These are phyloP conservation scores for Chaetomiaceae sp. DNA, from an alignment of 2,329 filamentous ascomycete genomes.

Conservation along the genomic window DNA sequence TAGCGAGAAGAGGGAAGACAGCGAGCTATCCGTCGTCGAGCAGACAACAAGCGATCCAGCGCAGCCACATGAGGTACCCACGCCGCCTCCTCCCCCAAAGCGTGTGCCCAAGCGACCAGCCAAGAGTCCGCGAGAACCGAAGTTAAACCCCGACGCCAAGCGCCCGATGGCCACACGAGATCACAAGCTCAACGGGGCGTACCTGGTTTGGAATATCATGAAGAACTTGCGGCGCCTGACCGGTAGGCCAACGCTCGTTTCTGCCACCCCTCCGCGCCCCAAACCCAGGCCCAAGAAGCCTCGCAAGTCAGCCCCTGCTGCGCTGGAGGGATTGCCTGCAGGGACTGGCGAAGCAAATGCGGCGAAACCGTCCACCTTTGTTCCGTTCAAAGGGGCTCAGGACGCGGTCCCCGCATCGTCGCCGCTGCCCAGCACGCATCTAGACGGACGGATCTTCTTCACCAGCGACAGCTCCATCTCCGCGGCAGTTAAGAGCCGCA, in stretches of 20 bases:
- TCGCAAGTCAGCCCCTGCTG: slow-evolving; percentile 23
- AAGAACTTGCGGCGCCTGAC: slow-evolving; percentile 33
- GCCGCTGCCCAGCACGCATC: neutral
- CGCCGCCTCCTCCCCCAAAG: slow-evolving; percentile 6
- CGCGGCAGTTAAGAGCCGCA: slow-evolving; percentile 44
- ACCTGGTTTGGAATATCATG: slow-evolving; percentile 39
- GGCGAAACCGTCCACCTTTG: no score
- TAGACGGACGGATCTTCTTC: neutral
- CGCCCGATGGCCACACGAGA: slow-evolving; percentile 41
- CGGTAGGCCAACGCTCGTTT: slow-evolving; percentile 8
- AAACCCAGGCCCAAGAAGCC: slow-evolving; percentile 12
- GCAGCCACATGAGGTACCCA: neutral
- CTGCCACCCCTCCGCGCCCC: neutral
- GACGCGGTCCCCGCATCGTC: neutral
- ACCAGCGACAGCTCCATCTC: slow-evolving; percentile 37
- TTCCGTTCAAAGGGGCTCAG: neutral
- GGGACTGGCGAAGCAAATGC: neutral
- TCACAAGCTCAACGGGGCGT: slow-evolving; percentile 40
- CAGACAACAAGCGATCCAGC: neutral
- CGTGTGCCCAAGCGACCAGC: slow-evolving; percentile 4
- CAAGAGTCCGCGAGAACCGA: slow-evolving; percentile 24
- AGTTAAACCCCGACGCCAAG: slow-evolving; percentile 28
- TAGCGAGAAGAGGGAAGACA: slow-evolving; percentile 17
- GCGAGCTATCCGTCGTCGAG: neutral
- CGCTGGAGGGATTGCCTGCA: no score